A percentile compares a stretch with the other conserved stretches of the same genome.
These are phyloP conservation scores for Arachnopeziza araneosa DNA, from an alignment of 2,329 filamentous ascomycete genomes.

Conservation along the genomic window DNA sequence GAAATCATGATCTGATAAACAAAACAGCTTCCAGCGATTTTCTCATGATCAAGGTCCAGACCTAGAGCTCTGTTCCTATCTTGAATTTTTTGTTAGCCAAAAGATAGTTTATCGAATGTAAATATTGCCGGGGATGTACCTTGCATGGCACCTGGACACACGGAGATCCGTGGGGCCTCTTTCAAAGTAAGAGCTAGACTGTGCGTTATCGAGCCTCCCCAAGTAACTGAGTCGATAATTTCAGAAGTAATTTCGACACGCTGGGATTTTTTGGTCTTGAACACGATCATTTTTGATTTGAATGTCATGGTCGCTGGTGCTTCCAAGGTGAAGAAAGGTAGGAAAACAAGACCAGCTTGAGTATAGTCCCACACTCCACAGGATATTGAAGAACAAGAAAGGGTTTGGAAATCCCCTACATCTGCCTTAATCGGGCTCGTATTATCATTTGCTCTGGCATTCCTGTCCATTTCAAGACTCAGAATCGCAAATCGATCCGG, in stretches of 20 bases:
- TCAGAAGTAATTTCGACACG: neutral
- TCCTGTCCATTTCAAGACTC: neutral
- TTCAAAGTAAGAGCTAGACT: conserved; percentile 44
- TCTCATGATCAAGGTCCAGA: conserved; percentile 32
- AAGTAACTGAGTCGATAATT: neutral
- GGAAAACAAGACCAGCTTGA: conserved; percentile 37
- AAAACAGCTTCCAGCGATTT: conserved; percentile 39
- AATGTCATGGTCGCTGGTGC: conserved; percentile 35
- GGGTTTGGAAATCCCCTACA: neutral
- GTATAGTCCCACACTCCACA: neutral
- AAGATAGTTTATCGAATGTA: neutral
- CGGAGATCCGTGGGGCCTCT: conserved; percentile 42
- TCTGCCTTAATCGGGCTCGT: neutral
- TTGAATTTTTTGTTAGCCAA: too few species aligned
- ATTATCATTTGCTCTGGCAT: neutral
- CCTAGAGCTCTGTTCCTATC: conserved; percentile 25
- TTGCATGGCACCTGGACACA: neutral
- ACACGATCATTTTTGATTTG: neutral
- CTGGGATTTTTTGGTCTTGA: neutral
- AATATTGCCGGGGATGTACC: neutral
- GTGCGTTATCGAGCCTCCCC: conserved; percentile 19
- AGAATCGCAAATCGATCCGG: neutral
- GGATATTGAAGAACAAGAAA: neutral
- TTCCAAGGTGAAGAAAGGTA: conserved; percentile 28
- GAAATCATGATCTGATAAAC: conserved; percentile 36